Base-by-base conservation (phyloP, 176 grass and related monocot genomes). In the Aechmea fasciata region DNA sequence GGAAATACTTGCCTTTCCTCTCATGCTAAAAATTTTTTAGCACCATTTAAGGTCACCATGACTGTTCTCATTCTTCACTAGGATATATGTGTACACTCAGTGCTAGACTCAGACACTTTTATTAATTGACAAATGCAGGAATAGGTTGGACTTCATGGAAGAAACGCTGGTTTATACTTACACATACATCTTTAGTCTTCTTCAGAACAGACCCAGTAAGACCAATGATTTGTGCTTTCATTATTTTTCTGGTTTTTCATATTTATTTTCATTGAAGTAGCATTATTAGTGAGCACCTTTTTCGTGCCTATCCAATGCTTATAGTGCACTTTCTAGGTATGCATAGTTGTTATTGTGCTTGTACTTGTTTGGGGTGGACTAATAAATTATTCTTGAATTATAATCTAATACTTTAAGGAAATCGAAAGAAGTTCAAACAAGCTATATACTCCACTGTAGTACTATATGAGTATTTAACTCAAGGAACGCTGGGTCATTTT, bases 61-160 rank as follows among this genome's bases (percentile, higher is more conserved):
- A 4, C 15, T 18, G 14, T 17, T 59, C 54, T 19, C 54, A 59
- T 59, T 59, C 14, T 48, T 65, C 23, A 69, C 50, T 59, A 69
- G 33, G 33, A 41, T 41, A 41, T 41, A 41, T 41, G 33, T 41
- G 33, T 41, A 6, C 33, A 11, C 41, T 57, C 64, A 65, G 65
- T 69, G 67, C 15, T 81, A 77, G 47, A 75, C 69, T n/a, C 52
- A 50, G 13, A 52, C 53, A 51, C n/a, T 67, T 73, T 74, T 11
- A 74, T 73, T 71, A 82, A 51, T 71, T n/a, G 59, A 69, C 57
- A 76, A 69, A 82, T 79, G 22, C 81, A 96, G 93, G 93, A 71
- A 85, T 92, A 73, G 93, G 88, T 71, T 96, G 93, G 93, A 91
- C 93, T 68, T 90, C 89, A 83, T 97, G 94, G 94, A 97, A 97